A percentile compares a stretch with the other conserved stretches of the same genome.
These are phyloP conservation scores for Beta lomatogona DNA, from an alignment of 179 eudicot species.

Conservation along the genomic window DNA sequence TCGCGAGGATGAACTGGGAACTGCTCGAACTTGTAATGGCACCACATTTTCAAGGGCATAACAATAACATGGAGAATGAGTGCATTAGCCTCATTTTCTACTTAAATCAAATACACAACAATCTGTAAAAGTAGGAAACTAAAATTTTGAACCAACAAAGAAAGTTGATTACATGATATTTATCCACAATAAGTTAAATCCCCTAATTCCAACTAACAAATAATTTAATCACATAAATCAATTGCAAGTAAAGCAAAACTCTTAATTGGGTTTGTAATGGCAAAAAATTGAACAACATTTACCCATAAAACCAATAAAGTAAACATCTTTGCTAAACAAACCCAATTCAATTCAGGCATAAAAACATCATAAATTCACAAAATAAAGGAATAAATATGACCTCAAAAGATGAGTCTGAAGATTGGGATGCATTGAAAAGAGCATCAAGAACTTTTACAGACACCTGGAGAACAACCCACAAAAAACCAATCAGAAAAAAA, in stretches of 20 bases:
- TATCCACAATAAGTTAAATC: not conserved
- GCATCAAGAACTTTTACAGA: constrained; percentile 74
- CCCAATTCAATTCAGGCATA: not conserved
- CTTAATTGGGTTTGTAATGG: not conserved
- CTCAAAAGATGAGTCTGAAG: constrained; percentile 63
- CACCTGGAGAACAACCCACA: constrained; percentile 43
- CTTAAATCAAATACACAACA: not conserved
- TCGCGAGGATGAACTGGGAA: too few relatives aligned
- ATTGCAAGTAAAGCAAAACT: not conserved
- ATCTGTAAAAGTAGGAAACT: not conserved
- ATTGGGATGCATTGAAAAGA: constrained; percentile 71
- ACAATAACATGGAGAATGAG: not conserved
- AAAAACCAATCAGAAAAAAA: not conserved
- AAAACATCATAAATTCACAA: not conserved
- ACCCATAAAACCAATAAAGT: not conserved
- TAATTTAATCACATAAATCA: not conserved
- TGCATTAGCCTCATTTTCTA: not conserved
- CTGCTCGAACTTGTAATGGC: too few relatives aligned
- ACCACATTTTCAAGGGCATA: not conserved
- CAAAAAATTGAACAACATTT: not conserved
- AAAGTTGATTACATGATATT: not conserved
- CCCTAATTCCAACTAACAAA: not conserved
- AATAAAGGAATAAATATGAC: constrained; percentile 25
- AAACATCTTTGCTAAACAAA: not conserved
- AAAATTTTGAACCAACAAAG: not conserved